Evolutionary conservation across 352 stramenopile species (phyloP), one percentile per base, ranked within the genome.

Genomic region (Aphanomyces invadans): DNA sequence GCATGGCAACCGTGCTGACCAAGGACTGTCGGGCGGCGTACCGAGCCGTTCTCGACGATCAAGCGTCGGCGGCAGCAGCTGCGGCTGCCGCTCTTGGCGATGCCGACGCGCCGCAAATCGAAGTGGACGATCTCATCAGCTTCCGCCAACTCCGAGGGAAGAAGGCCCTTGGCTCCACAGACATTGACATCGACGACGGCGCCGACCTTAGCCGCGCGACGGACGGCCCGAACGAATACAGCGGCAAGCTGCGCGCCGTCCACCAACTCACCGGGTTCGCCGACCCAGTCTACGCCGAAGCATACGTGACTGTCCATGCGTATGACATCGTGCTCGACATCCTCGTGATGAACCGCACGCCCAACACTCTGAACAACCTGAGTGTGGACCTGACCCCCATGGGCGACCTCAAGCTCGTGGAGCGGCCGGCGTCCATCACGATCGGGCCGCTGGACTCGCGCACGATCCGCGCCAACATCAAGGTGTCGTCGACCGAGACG

Each of bases 281-380:
- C 21, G 97, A 99, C 76, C 95, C 97, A 1, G 96, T 99, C 52
- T 99, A 99, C 76, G 97, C 95, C 23, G 97, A 99, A 77, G 97
- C 97, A 15, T 96, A 97, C 65, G 95, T 99, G n/a, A 99, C 96
- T 21, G 97, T 99, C 23, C 97, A 99, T 73, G 97, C 99, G 71
- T 99, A 99, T 74, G 97, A 99, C 80, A 99, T 99, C 78, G 88
- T 99, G 69, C 80, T 99, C 59, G 95, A 99, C 74, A 98, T 99
- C 70, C 74, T 99, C 55, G 89, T 99, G 26, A 98, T 99, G 57
- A 99, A 99, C 78, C 94, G 97, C 46, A 97, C 98, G 63, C 89
- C 95, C 51, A 91, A 98, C 72, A 99, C 97, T 17, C 81, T 99
- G 38, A 98, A 96, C 63, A 98, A 99, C 73, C 75, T 99, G 29